phyloP scores from a whole-genome alignment of 129 eudicot genomes.

The Ambrosia trifida region DNA sequence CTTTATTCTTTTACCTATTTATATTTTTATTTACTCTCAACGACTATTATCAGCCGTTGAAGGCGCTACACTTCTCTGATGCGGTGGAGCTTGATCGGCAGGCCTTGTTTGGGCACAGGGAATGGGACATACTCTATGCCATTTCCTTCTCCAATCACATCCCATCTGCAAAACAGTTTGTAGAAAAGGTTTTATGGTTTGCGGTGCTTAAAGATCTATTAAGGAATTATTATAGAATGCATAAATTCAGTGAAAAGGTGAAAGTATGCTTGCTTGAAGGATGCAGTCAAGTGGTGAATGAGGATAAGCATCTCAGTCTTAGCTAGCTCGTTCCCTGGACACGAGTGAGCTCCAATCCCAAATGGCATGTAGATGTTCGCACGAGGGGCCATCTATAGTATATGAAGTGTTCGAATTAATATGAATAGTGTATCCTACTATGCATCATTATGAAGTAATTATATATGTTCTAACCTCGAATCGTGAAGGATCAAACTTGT shows the following conservation, averaged over 20 bases:
- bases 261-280: constrained; percentile 46
- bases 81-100: constrained; percentile 45
- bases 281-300: constrained; percentile 71
- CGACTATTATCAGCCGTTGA: not conserved
- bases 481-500: constrained; percentile 85
- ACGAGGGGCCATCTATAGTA: constrained; percentile 59
- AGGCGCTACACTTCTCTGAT: constrained; percentile 8
- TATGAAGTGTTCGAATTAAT: not conserved
- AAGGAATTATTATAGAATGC: no score
- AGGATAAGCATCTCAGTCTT: constrained; percentile 76
- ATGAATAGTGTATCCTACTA: not conserved
- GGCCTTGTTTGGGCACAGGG: constrained; percentile 73
- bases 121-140: constrained; percentile 75
- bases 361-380: constrained; percentile 81
- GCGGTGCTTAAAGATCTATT: not conserved
- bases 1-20: constrained; percentile 1
- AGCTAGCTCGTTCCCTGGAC: constrained; percentile 91
- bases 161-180: constrained; percentile 50
- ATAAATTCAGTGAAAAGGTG: constrained; percentile 7
- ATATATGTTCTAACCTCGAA: constrained; percentile 54
- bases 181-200: not conserved
- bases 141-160: constrained; percentile 54
- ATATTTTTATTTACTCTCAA: not conserved
- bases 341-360: constrained; percentile 83
- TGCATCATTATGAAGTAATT: not conserved